Conservation (phyloP, 805 yeast genomes). For the Starmera dryadoides region DNA sequence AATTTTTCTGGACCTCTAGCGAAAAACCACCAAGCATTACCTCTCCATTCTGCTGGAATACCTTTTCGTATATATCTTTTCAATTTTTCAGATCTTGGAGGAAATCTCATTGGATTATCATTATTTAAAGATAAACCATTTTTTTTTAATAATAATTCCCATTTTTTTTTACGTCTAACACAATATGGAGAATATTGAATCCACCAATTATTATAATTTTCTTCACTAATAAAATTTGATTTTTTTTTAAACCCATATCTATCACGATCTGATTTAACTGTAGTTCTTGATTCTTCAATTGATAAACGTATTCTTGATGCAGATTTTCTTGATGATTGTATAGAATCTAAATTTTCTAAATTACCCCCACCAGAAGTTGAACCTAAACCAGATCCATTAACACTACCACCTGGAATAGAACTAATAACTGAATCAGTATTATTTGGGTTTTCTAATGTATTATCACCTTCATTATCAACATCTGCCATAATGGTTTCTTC, state of each 20-base stretch:
- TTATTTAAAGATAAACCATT: slow-evolving; percentile 50
- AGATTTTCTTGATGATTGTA: slow-evolving; percentile 7
- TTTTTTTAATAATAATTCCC: slow-evolving; percentile 62
- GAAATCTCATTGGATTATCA: slow-evolving; percentile 59
- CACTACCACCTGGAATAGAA: too few species aligned
- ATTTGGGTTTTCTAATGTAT: too few species aligned
- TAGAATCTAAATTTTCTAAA: slow-evolving; percentile 1
- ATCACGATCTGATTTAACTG: slow-evolving; percentile 36
- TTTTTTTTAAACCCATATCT: slow-evolving; percentile 83
- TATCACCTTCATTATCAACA: too few species aligned
- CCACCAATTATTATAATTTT: slow-evolving; percentile 75
- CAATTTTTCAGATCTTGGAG: slow-evolving; percentile 70
- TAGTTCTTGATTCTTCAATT: slow-evolving; percentile 6
- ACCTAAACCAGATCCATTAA: too few species aligned
- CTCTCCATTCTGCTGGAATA: slow-evolving; percentile 96
- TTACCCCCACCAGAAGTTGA: neutral
- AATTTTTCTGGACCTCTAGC: slow-evolving; percentile 77
- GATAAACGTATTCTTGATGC: slow-evolving; percentile 8
- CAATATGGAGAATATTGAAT: slow-evolving; percentile 54
- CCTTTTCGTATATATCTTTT: slow-evolving; percentile 84
- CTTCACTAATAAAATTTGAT: slow-evolving; percentile 41
- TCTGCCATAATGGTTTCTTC: too few species aligned
- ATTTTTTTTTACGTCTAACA: slow-evolving; percentile 61
- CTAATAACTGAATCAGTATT: too few species aligned
- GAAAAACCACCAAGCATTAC: slow-evolving; percentile 93